Evolutionary conservation across 2,329 filamentous ascomycete genomes (phyloP), one percentile per base, ranked within the genome.

Genomic region (Penicillium freii): DNA sequence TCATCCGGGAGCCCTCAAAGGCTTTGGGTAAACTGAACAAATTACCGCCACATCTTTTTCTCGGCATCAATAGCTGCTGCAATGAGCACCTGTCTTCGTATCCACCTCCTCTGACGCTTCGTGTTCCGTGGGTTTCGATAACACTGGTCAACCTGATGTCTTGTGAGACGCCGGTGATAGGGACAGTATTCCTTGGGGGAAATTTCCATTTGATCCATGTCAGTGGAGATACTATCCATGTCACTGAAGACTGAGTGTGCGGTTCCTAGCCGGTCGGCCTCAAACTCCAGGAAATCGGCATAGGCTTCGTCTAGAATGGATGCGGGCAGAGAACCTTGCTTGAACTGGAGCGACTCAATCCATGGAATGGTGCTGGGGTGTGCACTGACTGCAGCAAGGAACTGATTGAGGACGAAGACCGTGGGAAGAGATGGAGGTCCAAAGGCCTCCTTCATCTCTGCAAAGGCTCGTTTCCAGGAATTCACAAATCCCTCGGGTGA

Each of bases 291-390:
- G 17, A 51, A 51, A 34, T 51, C 49, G 0, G 29, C 19, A 5
- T n/a, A 51, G 10, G 49, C 49, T 51, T 51, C 49, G 15, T 51
- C 38, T 4, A 51, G 38, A 5, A 51, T 51, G 1, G 49, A 51
- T 19, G 27, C 9, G 5, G 49, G 49, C 0, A 51, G 38, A 10
- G 29, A 25, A 5, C 49, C 49, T 21, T n/a, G 25, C 2, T 44
- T 29, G 5, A 51, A 51, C 5, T 19, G 19, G 6, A 51, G 49
- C 4, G 49, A 51, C 15, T 44, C 19, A n/a, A 51, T 7, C 49
- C 49, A 51, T 25, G 38, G 39, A 15, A 51, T 31, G 15, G 27
- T 21, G 21, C 19, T 19, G 3, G 39, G 39, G 10, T 51, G 34
- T 3, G 6, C 39, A 27, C 49, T 51, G 29, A 34, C 49, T 11